Evolutionary conservation across 176 grass and related monocot species (phyloP).

Genomic region (Miscanthus lutarioriparius): DNA sequence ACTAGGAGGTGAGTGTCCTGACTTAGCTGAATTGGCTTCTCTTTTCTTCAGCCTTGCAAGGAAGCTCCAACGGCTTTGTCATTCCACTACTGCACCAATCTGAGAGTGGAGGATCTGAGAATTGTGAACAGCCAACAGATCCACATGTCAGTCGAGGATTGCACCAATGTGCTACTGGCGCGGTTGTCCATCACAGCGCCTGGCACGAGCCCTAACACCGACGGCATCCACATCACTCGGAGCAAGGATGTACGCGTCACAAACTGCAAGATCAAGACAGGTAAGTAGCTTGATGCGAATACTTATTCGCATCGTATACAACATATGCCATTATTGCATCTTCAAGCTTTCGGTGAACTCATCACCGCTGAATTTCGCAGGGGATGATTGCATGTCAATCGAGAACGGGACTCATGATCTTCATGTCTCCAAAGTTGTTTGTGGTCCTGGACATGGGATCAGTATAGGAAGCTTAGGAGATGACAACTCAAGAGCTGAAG

Average conservation of each 20-base stretch:
- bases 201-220: constrained; percentile 32
- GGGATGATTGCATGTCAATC: constrained; percentile 43
- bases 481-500: constrained; percentile 24
- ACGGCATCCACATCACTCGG: constrained; percentile 46
- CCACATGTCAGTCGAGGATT: constrained; percentile 41
- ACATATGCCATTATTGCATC: not conserved
- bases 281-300: not conserved
- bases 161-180: not conserved
- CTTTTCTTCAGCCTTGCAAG: constrained; percentile 49
- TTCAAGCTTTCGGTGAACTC: not conserved
- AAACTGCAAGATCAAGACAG: constrained; percentile 41
- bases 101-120: constrained; percentile 20
- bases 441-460: constrained; percentile 46
- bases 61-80: constrained; percentile 51
- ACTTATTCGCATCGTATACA: not conserved
- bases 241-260: constrained; percentile 29
- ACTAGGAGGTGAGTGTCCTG: not conserved
- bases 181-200: constrained; percentile 24
- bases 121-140: constrained; percentile 50
- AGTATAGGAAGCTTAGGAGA: constrained; percentile 63
- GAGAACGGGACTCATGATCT: constrained; percentile 25
- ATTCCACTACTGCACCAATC: constrained; percentile 9
- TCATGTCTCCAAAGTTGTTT: not conserved
- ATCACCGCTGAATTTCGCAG: not conserved
- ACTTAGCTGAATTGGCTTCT: not conserved